phyloP scores from a whole-genome alignment of 148 eudicot genomes.

The Camellia japonica region DNA sequence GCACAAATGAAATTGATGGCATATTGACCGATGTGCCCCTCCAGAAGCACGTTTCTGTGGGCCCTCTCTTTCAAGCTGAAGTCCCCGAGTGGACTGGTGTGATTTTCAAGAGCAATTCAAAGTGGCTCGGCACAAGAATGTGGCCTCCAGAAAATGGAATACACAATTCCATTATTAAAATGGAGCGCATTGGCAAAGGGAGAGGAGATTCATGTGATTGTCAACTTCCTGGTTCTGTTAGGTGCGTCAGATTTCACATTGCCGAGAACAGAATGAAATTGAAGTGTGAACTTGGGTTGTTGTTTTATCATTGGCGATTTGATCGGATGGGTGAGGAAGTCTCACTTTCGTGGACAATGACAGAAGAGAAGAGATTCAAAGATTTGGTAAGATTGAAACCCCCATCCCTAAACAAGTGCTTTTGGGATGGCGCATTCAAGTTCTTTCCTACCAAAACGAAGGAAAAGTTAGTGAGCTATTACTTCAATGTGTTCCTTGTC shows the following conservation, averaged over 20 bases:
- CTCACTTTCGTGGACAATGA: conserved; percentile 73
- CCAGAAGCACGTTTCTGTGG: conserved; percentile 44
- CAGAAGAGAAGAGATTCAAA: conserved; percentile 72
- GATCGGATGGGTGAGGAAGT: conserved; percentile 82
- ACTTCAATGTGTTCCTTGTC: conserved; percentile 65
- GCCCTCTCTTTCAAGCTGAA: conserved; percentile 63
- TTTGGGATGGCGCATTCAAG: conserved; percentile 23
- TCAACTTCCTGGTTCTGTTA: conserved; percentile 46
- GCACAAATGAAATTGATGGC: conserved; percentile 14
- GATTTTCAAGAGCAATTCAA: conserved; percentile 54
- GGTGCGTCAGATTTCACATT: conserved; percentile 72
- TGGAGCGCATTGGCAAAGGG: conserved; percentile 35
- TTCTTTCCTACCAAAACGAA: conserved; percentile 49
- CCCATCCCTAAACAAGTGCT: conserved; percentile 28
- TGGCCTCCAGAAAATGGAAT: conserved; percentile 52
- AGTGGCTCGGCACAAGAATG: conserved; percentile 73
- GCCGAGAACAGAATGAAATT: conserved; percentile 64
- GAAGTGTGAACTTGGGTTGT: conserved; percentile 55
- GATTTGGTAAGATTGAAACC: conserved; percentile 29
- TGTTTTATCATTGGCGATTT: conserved; percentile 65
- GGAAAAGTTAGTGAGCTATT: conserved; percentile 67
- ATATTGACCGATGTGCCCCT: conserved; percentile 22
- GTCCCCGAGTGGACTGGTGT: conserved; percentile 67
- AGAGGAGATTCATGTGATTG: conserved; percentile 52
- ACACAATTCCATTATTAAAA: conserved; percentile 1